These are phyloP conservation scores for Leonotis leonurus DNA, from an alignment of 257 asterid species.

Conservation along the genomic window DNA sequence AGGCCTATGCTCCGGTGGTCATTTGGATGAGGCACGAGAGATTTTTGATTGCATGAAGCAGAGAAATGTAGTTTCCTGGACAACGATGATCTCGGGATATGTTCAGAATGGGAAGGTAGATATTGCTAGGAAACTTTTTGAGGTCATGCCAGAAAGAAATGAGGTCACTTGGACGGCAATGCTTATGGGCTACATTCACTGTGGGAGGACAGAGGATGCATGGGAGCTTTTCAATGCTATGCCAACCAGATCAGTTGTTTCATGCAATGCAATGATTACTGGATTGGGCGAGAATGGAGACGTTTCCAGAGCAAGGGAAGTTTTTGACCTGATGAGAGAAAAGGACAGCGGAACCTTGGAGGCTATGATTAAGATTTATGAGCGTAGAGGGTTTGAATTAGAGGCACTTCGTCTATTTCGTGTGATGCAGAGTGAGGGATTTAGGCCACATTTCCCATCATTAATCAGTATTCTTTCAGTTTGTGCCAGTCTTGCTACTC, in stretches of 20 bases:
- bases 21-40: constrained; percentile 53
- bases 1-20: constrained; percentile 60
- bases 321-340: constrained; percentile 49
- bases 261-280: constrained; percentile 56
- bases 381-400: constrained; percentile 53
- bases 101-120: constrained; percentile 58
- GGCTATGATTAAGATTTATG: constrained; percentile 60
- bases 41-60: constrained; percentile 47
- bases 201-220: constrained; percentile 56
- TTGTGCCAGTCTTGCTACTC: constrained; percentile 64
- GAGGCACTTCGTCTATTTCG: constrained; percentile 50
- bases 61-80: constrained; percentile 69
- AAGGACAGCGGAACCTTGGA: constrained; percentile 69
- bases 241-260: constrained; percentile 43
- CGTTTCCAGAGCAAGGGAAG: constrained; percentile 37
- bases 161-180: constrained; percentile 81
- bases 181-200: constrained; percentile 50
- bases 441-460: constrained; percentile 48
- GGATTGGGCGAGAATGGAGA: constrained; percentile 51
- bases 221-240: constrained; percentile 50
- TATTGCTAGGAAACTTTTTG: constrained; percentile 65
- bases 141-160: constrained; percentile 74
- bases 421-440: constrained; percentile 46
- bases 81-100: constrained; percentile 67
- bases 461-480: constrained; percentile 55